Percentiles rank a stretch among this genome's conserved stretches.
phyloP scores from a whole-genome alignment of 2,329 filamentous ascomycete genomes.

The Xylaria sp. region DNA sequence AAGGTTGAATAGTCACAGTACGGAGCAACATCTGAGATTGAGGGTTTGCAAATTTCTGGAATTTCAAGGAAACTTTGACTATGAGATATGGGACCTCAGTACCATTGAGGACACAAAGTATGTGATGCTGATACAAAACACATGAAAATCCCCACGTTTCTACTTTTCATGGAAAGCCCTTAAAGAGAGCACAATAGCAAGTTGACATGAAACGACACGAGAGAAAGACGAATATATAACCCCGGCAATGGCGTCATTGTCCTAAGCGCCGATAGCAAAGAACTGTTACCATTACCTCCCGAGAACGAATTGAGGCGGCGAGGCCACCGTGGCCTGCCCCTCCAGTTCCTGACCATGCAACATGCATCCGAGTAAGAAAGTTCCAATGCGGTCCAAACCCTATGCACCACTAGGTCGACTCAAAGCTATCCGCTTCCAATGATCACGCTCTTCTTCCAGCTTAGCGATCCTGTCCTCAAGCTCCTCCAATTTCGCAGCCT shows the following conservation, averaged over 20 bases:
- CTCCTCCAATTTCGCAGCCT: constrained; percentile 79
- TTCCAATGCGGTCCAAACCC: constrained; percentile 41
- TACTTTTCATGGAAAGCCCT: constrained; percentile 5
- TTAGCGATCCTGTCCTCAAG: constrained; percentile 79
- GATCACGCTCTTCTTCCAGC: constrained; percentile 72
- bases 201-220: constrained; percentile 41
- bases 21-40: neutral
- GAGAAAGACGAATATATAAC: constrained; percentile 40
- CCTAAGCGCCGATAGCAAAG: constrained; percentile 43
- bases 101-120: constrained; percentile 1
- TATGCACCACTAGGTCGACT: constrained; percentile 48
- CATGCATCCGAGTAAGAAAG: constrained; percentile 43
- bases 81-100: neutral
- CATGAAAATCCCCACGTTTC: constrained; percentile 9
- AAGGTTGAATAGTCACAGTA: neutral
- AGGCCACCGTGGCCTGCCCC: constrained; percentile 45
- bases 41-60: neutral
- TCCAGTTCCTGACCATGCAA: constrained; percentile 53
- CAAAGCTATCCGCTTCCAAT: constrained; percentile 70
- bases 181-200: neutral
- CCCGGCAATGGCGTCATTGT: constrained; percentile 43
- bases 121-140: neutral
- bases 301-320: constrained; percentile 40
- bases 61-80: constrained; percentile 9
- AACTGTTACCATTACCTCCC: constrained; percentile 46